Conservation (phyloP, 129 eudicot genomes). For the Ambrosia artemisiifolia region DNA sequence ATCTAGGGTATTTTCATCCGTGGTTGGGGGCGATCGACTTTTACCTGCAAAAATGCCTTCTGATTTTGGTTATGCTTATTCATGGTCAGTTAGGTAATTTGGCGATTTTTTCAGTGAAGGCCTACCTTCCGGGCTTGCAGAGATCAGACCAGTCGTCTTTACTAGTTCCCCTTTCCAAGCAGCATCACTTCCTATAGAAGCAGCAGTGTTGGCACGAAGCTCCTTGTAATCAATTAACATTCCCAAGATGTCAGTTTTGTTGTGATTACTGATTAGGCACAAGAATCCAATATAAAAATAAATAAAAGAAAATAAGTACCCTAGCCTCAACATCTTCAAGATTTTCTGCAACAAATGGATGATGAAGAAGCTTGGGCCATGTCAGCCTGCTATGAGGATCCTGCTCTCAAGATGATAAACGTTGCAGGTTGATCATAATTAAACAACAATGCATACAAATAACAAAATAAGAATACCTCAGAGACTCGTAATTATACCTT, state of each 20-base stretch:
- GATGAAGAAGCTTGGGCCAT: constrained; percentile 97
- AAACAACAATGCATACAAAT: constrained; percentile 7
- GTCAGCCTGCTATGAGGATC: constrained; percentile 84
- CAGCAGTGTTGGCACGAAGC: constrained; percentile 47
- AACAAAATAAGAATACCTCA: background rate
- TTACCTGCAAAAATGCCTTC: constrained; percentile 41
- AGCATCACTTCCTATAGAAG: constrained; percentile 58
- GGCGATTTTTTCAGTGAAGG: background rate
- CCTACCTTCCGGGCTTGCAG: constrained; percentile 70
- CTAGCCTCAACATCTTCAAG: constrained; percentile 59
- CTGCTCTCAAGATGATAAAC: constrained; percentile 39
- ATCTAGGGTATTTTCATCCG: constrained; percentile 35
- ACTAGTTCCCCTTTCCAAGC: constrained; percentile 50
- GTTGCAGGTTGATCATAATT: background rate
- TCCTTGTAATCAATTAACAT: constrained; percentile 44
- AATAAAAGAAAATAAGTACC: constrained; percentile 21
- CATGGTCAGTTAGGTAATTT: constrained; percentile 4
- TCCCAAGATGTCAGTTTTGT: constrained; percentile 21
- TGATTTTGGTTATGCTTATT: constrained; percentile 26
- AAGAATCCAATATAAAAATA: background rate
- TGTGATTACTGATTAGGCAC: background rate
- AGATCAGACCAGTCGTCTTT: constrained; percentile 38
- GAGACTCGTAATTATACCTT: constrained; percentile 48
- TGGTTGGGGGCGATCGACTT: constrained; percentile 32
- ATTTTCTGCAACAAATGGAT: constrained; percentile 82